These are phyloP conservation scores for Mortierella sp. DNA, from an alignment of 371 early-diverging fungal species.

Conservation along the genomic window DNA sequence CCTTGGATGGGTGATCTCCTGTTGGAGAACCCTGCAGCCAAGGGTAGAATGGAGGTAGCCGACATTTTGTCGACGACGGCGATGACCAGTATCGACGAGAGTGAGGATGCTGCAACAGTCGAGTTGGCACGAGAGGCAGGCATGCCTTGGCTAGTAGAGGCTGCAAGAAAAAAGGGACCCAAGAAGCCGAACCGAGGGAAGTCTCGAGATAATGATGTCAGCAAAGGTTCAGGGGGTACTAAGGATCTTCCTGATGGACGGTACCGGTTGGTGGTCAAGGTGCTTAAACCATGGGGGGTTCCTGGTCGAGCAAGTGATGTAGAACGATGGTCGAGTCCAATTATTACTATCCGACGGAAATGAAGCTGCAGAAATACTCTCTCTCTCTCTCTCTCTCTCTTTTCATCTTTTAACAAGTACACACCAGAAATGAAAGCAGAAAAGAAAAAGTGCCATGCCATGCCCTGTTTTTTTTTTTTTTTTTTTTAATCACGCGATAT, in stretches of 20 bases:
- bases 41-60: not conserved
- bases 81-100: too few species aligned
- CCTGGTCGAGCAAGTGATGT: slow-evolving; percentile 38
- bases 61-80: not conserved
- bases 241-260: slow-evolving; percentile 30
- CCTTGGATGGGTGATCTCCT: slow-evolving; percentile 39
- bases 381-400: not conserved
- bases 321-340: slow-evolving; percentile 44
- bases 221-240: not conserved
- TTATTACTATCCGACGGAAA: slow-evolving; percentile 29
- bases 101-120: not conserved
- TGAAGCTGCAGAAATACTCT: not conserved
- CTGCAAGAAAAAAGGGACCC: not conserved
- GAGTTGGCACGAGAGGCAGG: not conserved
- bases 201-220: not conserved
- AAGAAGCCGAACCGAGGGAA: not conserved
- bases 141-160: too few species aligned
- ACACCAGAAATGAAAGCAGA: not conserved
- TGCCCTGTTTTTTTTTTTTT: not conserved
- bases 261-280: slow-evolving; percentile 39
- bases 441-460: not conserved
- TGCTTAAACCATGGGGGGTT: slow-evolving; percentile 41
- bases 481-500: not conserved
- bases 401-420: not conserved
- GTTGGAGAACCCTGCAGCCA: slow-evolving; percentile 26